Base-by-base conservation (phyloP, 345 rosid genomes). In the Pugionium cornutum region DNA sequence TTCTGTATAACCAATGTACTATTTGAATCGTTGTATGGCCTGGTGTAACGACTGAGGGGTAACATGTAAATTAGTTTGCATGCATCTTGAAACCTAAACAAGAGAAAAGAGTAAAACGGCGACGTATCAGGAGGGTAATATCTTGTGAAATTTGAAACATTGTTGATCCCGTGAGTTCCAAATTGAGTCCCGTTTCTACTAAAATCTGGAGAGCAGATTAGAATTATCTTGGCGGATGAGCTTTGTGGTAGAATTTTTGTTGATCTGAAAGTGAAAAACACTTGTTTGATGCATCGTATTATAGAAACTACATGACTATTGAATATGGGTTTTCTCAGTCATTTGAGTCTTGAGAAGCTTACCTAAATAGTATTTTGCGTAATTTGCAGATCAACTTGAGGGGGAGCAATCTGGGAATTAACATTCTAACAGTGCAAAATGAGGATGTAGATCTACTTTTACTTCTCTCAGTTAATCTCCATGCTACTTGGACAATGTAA, bases 321-420 rank as follows among this genome's bases (percentile, higher is more conserved):
- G 9, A 63, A 27, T n/a, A 48, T 26, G n/a, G 11, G 5, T 3
- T 4, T 18, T 62, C 4, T 47, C 9, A 32, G 5, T 31, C 7
- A 59, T 45, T 33, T 33, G 33, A 32, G 28, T 46, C 34, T 1
- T 39, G 49, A 56, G 9, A 56, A 54, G 7, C 37, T 36, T 35
- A 58, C 39, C 28, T 28, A 45, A 30, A 26, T 51, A 35, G 35
- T 49, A 4, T n/a, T 1, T 36, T 40, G 60, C 43, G 18, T 18
- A 18, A 39, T 65, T 73, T 69, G 69, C 89, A 87, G 90, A 66
- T 87, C 44, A 87, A 40, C 10, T n/a, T 8, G 9, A 74, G 53
- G 62, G 63, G 44, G 78, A 78, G 50, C 56, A 76, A 40, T 9
- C 49, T 59, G 79, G 36, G 49, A 67, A 70, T 59, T 53, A n/a